Evolutionary conservation across 306 rosid species (phyloP).

Genomic region (Citrullus colocynthis): DNA sequence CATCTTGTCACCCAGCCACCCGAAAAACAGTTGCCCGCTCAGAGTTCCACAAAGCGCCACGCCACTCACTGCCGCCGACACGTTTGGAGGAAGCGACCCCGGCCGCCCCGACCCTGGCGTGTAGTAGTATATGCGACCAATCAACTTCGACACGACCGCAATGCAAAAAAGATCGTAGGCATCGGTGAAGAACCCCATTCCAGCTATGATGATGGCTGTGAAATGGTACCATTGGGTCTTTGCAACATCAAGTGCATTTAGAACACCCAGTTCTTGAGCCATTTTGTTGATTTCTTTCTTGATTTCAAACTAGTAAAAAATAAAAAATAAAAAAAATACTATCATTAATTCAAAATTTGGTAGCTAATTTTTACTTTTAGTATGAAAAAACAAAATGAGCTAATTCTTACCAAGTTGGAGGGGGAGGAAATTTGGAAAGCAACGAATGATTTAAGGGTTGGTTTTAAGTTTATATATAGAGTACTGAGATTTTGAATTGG

Average conservation of each 20-base stretch:
- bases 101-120: conserved; percentile 20
- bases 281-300: background rate
- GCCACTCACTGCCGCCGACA: conserved; percentile 61
- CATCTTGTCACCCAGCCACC: conserved; percentile 88
- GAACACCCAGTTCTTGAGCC: background rate
- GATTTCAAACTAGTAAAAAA: background rate
- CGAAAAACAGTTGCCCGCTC: conserved; percentile 80
- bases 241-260: conserved; percentile 4
- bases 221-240: conserved; percentile 17
- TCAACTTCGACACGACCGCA: conserved; percentile 1
- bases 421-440: background rate
- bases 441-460: background rate
- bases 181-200: conserved; percentile 22
- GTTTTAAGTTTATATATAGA: background rate
- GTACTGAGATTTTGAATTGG: background rate
- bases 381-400: too few relatives aligned
- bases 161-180: conserved; percentile 18
- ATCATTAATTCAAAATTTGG: too few relatives aligned
- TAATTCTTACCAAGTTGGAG: background rate
- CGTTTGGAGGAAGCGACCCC: conserved; percentile 55
- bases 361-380: too few relatives aligned
- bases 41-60: conserved; percentile 73
- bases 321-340: too few relatives aligned
- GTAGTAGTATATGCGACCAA: conserved; percentile 13
- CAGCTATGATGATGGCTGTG: conserved; percentile 17